phyloP scores from a whole-genome alignment of 495 filamentous ascomycete species.

The Penicillium bialowiezense region DNA sequence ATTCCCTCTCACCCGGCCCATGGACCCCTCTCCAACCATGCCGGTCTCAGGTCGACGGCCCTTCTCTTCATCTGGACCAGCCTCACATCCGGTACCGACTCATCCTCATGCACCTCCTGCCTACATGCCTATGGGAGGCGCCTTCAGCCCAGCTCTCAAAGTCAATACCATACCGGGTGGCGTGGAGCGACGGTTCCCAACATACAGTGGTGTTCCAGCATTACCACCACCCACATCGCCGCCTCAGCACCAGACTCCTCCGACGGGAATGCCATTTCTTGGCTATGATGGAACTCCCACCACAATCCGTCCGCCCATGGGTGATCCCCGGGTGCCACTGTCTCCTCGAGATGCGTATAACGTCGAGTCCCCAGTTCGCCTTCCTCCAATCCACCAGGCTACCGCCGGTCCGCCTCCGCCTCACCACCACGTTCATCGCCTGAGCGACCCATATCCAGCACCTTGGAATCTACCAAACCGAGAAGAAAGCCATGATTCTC shows the following conservation, averaged over 20 bases:
- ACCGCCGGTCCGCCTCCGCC: slow-evolving; percentile 23
- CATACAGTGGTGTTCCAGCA: slow-evolving; percentile 26
- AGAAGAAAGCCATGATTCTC: slow-evolving; percentile 26
- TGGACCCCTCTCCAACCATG: slow-evolving; percentile 30
- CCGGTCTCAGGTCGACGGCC: slow-evolving; percentile 29
- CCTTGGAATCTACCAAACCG: slow-evolving; percentile 24
- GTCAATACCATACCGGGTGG: slow-evolving; percentile 21
- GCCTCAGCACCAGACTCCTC: slow-evolving; percentile 31
- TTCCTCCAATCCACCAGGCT: slow-evolving; percentile 42
- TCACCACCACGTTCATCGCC: slow-evolving; percentile 32
- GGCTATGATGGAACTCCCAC: slow-evolving; percentile 29
- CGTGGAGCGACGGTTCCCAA: slow-evolving; percentile 29
- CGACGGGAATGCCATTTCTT: slow-evolving; percentile 23
- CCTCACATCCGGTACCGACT: slow-evolving; percentile 22
- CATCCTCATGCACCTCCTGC: slow-evolving; percentile 29
- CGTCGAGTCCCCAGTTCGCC: slow-evolving; percentile 37
- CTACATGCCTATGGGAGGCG: slow-evolving; percentile 26
- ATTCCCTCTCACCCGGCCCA: slow-evolving; percentile 33
- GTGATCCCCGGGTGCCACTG: slow-evolving; percentile 24
- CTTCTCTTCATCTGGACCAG: slow-evolving; percentile 39
- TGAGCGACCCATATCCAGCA: slow-evolving; percentile 40
- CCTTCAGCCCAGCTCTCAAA: slow-evolving; percentile 32
- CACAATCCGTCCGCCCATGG: slow-evolving; percentile 24
- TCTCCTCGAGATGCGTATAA: slow-evolving; percentile 31
- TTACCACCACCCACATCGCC: slow-evolving; percentile 36